Percentiles rank a stretch among this genome's conserved stretches.
These are phyloP conservation scores for Rhodotorula sp. DNA, from an alignment of 1,284 basidiomycete genomes.

Conservation along the genomic window DNA sequence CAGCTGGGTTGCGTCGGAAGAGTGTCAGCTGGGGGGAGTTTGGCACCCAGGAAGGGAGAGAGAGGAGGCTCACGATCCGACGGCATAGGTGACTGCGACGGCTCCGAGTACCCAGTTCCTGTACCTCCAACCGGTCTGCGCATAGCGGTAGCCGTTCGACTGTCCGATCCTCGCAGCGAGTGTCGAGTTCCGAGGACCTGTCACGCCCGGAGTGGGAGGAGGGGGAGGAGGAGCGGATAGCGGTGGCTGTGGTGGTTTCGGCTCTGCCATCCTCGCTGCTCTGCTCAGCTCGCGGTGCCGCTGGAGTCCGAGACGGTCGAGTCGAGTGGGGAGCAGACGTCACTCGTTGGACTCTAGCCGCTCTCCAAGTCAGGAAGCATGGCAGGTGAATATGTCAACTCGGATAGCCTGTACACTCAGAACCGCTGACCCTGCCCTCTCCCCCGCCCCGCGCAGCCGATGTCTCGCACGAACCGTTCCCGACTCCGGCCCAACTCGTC, in stretches of 20 bases:
- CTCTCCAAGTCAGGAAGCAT: too few species aligned
- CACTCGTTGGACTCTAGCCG: too few species aligned
- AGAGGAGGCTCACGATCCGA: conserved; percentile 16
- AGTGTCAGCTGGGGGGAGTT: background rate
- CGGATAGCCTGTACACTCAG: background rate
- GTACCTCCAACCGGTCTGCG: conserved; percentile 13
- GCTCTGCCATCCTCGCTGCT: background rate
- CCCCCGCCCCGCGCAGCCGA: background rate
- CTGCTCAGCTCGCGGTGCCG: too few species aligned
- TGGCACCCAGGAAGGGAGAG: background rate
- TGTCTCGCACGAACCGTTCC: background rate
- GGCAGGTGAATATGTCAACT: background rate
- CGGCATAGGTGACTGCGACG: conserved; percentile 14
- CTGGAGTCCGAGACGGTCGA: background rate
- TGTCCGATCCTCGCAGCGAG: background rate
- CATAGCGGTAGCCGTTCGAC: conserved; percentile 1
- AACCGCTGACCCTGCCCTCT: background rate
- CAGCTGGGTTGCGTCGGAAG: conserved; percentile 15
- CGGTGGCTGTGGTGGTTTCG: background rate
- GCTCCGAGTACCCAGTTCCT: conserved; percentile 22
- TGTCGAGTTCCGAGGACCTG: background rate
- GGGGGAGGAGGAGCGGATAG: background rate
- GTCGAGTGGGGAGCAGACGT: background rate
- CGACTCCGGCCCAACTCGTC: conserved; percentile 21
- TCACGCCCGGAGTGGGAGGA: conserved; percentile 13